Conservation (phyloP, 1,139 yeast species). For the Yamadazyma dushanensis region DNA sequence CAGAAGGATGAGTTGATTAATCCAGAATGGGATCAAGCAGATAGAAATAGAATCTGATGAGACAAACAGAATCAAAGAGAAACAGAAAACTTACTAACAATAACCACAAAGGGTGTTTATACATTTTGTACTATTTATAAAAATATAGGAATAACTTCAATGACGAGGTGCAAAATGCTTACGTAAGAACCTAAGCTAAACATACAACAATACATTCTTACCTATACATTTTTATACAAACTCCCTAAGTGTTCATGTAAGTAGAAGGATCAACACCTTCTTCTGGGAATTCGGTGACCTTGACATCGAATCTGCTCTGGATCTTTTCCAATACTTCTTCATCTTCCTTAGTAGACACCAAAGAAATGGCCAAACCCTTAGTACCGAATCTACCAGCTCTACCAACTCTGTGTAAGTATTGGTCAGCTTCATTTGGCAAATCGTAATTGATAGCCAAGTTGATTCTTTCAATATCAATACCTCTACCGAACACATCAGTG, state of each 20-base stretch:
- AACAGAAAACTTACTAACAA: too few species aligned
- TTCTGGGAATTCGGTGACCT: constrained; percentile 92
- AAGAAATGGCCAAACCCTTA: constrained; percentile 94
- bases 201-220: too few species aligned
- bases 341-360: constrained; percentile 83
- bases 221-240: too few species aligned
- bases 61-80: too few species aligned
- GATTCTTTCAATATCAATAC: constrained; percentile 98
- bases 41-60: too few species aligned
- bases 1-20: constrained; percentile 73
- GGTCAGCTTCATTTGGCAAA: constrained; percentile 89
- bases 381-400: constrained; percentile 99
- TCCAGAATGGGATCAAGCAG: too few species aligned
- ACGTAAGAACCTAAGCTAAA: constrained; percentile 2
- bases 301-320: constrained; percentile 96
- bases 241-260: constrained; percentile 86
- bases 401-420: constrained; percentile 98
- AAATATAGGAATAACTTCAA: too few species aligned
- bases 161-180: too few species aligned
- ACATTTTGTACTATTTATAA: too few species aligned
- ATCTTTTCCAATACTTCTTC: constrained; percentile 89
- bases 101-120: too few species aligned
- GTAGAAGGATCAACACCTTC: constrained; percentile 98
- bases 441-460: constrained; percentile 97
- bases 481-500: constrained; percentile 98